Conservation (phyloP, 768 basidiomycete genomes). For the Tulasnella sp. region DNA sequence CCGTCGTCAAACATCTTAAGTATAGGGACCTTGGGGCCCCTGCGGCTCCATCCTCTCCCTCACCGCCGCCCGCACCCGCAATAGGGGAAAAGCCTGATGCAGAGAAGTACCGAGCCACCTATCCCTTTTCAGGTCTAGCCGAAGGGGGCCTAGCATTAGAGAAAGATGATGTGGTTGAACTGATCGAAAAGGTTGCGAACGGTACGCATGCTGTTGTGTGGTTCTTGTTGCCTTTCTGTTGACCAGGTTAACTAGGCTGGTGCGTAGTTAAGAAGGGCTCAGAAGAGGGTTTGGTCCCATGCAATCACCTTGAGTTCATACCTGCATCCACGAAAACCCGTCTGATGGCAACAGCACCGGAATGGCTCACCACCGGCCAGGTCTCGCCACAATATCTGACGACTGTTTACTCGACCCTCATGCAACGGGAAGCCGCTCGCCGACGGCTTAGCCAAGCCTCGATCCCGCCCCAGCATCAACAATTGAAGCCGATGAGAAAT, state of each 20-base stretch:
- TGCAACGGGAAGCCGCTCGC: conserved; percentile 16
- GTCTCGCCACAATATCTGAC: conserved; percentile 18
- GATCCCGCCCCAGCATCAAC: background rate
- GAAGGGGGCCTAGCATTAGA: conserved; percentile 85
- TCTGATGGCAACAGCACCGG: background rate
- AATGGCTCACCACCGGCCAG: conserved; percentile 7
- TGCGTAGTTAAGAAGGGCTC: conserved; percentile 89
- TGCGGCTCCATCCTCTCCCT: conserved; percentile 47
- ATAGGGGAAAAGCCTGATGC: conserved; percentile 62
- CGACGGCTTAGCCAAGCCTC: conserved; percentile 5
- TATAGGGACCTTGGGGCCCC: too few species aligned
- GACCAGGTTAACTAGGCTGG: conserved; percentile 59
- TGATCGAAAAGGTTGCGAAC: conserved; percentile 91
- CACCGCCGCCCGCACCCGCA: conserved; percentile 60
- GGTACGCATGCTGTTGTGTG: conserved; percentile 45
- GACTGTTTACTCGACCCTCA: conserved; percentile 22
- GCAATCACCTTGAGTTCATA: conserved; percentile 88
- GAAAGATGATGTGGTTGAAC: conserved; percentile 91
- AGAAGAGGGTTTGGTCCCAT: conserved; percentile 92
- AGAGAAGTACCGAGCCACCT: conserved; percentile 86
- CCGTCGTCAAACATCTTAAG: too few species aligned
- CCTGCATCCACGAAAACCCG: background rate
- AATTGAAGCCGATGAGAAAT: background rate
- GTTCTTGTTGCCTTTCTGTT: background rate
- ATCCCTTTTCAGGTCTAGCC: conserved; percentile 87